Evolutionary conservation across 331 rosid genomes (phyloP).

Genomic region (Malus hybrid): DNA sequence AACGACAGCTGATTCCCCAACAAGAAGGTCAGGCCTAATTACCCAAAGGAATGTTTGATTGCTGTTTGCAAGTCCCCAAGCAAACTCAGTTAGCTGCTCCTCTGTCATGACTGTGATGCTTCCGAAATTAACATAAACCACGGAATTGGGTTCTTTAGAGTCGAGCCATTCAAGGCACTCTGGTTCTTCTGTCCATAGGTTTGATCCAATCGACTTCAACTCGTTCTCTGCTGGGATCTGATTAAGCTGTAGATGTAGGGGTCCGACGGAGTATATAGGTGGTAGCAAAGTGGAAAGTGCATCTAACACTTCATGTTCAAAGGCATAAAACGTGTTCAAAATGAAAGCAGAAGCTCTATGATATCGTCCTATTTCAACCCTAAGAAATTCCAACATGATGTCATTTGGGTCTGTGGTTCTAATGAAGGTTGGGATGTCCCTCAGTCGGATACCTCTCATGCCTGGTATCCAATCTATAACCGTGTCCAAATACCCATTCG

Average conservation of each 20-base stretch:
- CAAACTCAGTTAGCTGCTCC: conserved; percentile 16
- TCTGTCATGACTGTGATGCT: conserved; percentile 18
- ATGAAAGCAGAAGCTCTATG: too few relatives aligned
- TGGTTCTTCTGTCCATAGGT: conserved; percentile 45
- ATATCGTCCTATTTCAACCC: too few relatives aligned
- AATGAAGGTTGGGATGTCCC: conserved; percentile 27
- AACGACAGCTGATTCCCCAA: conserved; percentile 2
- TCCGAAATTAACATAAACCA: conserved; percentile 29
- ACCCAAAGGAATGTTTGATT: conserved; percentile 12
- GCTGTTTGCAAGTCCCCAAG: conserved; percentile 27
- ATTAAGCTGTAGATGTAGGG: conserved; percentile 20
- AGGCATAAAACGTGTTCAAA: too few relatives aligned
- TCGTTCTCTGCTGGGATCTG: conserved; percentile 9
- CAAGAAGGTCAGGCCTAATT: conserved; percentile 21
- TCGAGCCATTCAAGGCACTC: conserved; percentile 22
- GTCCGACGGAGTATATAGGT: conserved; percentile 40
- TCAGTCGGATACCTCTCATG: conserved; percentile 26
- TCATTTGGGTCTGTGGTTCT: conserved; percentile 23
- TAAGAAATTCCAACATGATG: too few relatives aligned
- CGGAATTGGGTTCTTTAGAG: conserved; percentile 2
- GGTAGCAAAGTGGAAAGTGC: conserved; percentile 26
- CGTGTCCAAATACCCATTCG: too few relatives aligned
- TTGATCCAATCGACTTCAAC: conserved; percentile 21
- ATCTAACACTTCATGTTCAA: not conserved
- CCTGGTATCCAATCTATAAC: conserved; percentile 16